These are phyloP conservation scores for Sanguinoderma infundibulare DNA, from an alignment of 1,284 basidiomycete species.

Conservation along the genomic window DNA sequence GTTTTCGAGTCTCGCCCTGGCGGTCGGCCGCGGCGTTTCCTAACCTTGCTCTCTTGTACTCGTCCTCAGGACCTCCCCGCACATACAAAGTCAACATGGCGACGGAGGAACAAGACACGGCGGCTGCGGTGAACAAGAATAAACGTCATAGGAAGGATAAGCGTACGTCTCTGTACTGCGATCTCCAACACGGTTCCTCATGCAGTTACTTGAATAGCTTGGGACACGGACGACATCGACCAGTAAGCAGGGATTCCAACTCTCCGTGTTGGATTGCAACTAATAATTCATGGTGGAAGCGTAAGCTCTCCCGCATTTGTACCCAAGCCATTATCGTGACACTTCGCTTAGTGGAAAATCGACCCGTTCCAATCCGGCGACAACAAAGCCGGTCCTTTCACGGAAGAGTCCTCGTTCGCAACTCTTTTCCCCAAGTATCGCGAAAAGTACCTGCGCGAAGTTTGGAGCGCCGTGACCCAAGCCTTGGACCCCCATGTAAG, in stretches of 20 bases:
- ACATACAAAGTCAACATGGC: slow-evolving; percentile 42
- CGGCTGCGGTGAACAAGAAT: slow-evolving; percentile 72
- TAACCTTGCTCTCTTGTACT: not conserved
- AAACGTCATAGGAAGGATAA: slow-evolving; percentile 92
- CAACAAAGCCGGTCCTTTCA: slow-evolving; percentile 84
- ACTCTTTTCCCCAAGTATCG: slow-evolving; percentile 99
- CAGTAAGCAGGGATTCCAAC: slow-evolving; percentile 66
- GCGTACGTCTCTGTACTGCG: slow-evolving; percentile 54
- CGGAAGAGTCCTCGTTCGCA: slow-evolving; percentile 96
- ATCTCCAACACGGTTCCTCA: not conserved
- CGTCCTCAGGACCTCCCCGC: no score
- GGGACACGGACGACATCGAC: slow-evolving; percentile 99
- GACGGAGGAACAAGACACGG: slow-evolving; percentile 43
- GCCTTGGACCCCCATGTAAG: slow-evolving; percentile 83
- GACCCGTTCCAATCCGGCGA: slow-evolving; percentile 78
- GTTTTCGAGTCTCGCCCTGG: no score
- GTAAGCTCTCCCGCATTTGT: slow-evolving; percentile 20
- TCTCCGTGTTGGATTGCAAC: slow-evolving; percentile 10
- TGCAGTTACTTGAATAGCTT: slow-evolving; percentile 58
- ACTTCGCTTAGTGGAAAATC: slow-evolving; percentile 78
- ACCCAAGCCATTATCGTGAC: slow-evolving; percentile 13
- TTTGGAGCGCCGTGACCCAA: slow-evolving; percentile 93
- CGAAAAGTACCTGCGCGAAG: slow-evolving; percentile 94
- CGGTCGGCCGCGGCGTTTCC: not conserved
- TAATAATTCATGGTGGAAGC: slow-evolving; percentile 19